These are phyloP conservation scores for Pyrus communis DNA, from an alignment of 306 rosid genomes.

Conservation along the genomic window DNA sequence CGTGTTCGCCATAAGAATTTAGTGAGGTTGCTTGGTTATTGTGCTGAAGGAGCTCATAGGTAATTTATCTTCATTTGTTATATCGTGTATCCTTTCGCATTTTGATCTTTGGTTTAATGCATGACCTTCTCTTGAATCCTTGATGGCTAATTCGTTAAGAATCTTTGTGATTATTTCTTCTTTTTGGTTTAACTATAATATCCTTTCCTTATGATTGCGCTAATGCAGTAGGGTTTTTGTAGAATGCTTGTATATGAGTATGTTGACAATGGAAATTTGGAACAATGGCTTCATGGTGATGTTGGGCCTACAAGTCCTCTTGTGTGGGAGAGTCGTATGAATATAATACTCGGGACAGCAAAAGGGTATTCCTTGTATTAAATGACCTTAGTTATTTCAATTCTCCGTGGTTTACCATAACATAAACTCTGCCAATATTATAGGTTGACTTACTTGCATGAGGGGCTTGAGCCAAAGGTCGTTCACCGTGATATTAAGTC, in stretches of 20 bases:
- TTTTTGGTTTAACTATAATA: too few relatives aligned
- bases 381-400: neutral
- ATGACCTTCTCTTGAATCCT: too few relatives aligned
- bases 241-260: conserved; percentile 64
- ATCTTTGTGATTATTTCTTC: neutral
- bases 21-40: conserved; percentile 57
- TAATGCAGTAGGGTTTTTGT: neutral
- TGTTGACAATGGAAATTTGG: conserved; percentile 55
- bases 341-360: conserved; percentile 47
- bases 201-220: neutral
- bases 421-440: neutral
- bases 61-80: conserved; percentile 1
- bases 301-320: conserved; percentile 50
- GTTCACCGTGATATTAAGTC: conserved; percentile 66
- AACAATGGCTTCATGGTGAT: conserved; percentile 65
- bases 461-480: conserved; percentile 63
- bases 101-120: neutral
- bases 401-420: neutral
- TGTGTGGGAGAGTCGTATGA: conserved; percentile 53
- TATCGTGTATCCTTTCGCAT: neutral
- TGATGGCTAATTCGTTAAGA: neutral
- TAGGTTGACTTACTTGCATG: conserved; percentile 55
- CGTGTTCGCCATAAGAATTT: conserved; percentile 63
- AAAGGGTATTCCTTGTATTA: conserved; percentile 36
- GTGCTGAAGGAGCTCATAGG: conserved; percentile 67